Conservation (phyloP, 176 grass and related monocot genomes). For the Poa annua region DNA sequence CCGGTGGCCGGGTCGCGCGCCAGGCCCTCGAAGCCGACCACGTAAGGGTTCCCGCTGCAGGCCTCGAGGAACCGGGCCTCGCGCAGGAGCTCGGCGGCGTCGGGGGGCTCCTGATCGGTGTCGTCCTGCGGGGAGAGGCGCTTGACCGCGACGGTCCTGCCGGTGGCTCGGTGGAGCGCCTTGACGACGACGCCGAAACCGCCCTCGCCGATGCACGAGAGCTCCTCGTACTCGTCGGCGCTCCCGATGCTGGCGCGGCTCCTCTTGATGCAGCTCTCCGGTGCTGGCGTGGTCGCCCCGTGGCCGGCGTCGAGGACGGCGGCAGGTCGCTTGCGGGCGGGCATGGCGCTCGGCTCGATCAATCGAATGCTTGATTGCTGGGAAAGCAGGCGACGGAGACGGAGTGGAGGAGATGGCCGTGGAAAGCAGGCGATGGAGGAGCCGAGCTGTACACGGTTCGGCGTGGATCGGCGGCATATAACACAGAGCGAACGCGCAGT, state of each 20-base stretch:
- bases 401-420: neutral
- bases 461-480: neutral
- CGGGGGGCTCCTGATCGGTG: neutral
- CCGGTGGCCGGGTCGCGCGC: neutral
- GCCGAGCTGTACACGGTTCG: neutral
- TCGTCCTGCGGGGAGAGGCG: neutral
- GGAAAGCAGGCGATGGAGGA: neutral
- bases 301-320: neutral
- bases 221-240: slow-evolving; percentile 8
- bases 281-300: neutral
- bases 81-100: neutral
- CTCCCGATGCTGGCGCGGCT: neutral
- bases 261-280: slow-evolving; percentile 10
- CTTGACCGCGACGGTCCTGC: slow-evolving; percentile 6
- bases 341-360: neutral
- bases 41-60: slow-evolving; percentile 18
- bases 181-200: neutral
- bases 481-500: neutral
- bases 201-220: neutral
- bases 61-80: slow-evolving; percentile 5
- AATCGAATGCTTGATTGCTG: neutral
- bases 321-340: slow-evolving; percentile 28
- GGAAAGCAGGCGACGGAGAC: neutral
- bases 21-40: slow-evolving; percentile 42
- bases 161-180: slow-evolving; percentile 7